Conservation (phyloP, 441 rosid genomes). For the Bocquillonia castaneifolia region DNA sequence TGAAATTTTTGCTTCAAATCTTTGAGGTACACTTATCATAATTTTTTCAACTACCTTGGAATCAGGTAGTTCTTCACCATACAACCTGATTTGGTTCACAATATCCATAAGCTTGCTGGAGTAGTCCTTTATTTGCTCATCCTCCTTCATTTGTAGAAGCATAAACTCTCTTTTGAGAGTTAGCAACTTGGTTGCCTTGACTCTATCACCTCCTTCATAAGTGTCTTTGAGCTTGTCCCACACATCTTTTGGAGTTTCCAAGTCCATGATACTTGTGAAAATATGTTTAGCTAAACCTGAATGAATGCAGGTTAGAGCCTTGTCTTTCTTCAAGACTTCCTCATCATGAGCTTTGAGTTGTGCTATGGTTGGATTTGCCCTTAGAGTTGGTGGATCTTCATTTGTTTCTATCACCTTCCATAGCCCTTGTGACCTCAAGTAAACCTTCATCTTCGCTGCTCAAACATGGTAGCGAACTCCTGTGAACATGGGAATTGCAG, state of each 20-base stretch:
- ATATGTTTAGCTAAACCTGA: neutral
- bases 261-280: neutral
- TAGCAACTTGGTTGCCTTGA: neutral
- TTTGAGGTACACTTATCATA: neutral
- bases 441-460: neutral
- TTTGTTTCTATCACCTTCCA: neutral
- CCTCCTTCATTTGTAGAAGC: neutral
- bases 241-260: slow-evolving; percentile 23
- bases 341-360: neutral
- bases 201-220: slow-evolving; percentile 20
- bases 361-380: neutral
- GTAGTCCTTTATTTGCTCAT: neutral
- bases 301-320: neutral
- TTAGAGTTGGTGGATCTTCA: neutral
- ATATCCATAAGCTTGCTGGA: neutral
- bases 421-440: neutral
- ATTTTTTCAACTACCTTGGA: neutral
- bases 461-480: neutral
- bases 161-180: neutral
- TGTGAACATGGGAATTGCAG: neutral
- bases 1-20: neutral
- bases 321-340: neutral
- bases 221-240: slow-evolving; percentile 25
- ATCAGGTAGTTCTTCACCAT: neutral
- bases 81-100: neutral